These are phyloP conservation scores for Cyberlindnera xishuangbannaensis DNA, from an alignment of 805 yeast species.

Conservation along the genomic window DNA sequence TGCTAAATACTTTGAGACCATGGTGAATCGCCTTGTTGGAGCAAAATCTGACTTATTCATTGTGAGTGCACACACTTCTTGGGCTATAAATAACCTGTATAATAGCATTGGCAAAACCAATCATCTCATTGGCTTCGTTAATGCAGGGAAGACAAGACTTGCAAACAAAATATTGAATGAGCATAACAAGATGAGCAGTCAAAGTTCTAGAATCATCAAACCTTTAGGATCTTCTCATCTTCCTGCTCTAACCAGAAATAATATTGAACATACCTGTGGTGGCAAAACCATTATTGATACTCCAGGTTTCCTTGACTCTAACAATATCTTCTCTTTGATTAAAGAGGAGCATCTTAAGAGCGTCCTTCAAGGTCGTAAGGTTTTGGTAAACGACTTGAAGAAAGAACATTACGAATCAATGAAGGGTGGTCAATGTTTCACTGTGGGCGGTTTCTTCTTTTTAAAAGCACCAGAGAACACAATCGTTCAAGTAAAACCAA, in stretches of 20 bases:
- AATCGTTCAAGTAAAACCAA: slow-evolving; percentile 42
- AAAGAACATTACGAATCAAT: slow-evolving; percentile 29
- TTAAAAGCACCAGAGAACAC: slow-evolving; percentile 47
- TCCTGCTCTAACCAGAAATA: slow-evolving; percentile 68
- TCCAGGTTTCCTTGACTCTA: slow-evolving; percentile 32
- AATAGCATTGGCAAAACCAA: slow-evolving; percentile 32
- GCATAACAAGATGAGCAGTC: slow-evolving; percentile 5
- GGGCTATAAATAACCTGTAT: slow-evolving; percentile 43
- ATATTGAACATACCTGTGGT: slow-evolving; percentile 36
- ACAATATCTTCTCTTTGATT: slow-evolving; percentile 25
- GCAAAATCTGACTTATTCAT: slow-evolving; percentile 31
- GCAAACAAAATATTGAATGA: slow-evolving; percentile 40
- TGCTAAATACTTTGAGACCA: slow-evolving; percentile 27
- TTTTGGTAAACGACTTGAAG: slow-evolving; percentile 26
- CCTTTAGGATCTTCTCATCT: slow-evolving; percentile 35
- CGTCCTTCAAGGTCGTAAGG: slow-evolving; percentile 29
- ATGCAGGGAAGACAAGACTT: slow-evolving; percentile 64
- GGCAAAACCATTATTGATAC: slow-evolving; percentile 29
- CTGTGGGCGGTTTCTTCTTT: slow-evolving; percentile 59
- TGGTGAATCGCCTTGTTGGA: slow-evolving; percentile 30
- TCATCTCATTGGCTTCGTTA: slow-evolving; percentile 60
- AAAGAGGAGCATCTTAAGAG: slow-evolving; percentile 25
- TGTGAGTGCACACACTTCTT: slow-evolving; percentile 45
- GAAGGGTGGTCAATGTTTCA: slow-evolving; percentile 39
- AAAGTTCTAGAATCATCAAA: slow-evolving; percentile 13